phyloP scores from a whole-genome alignment of 305 asterid species.

The Fraxinus latifolia region DNA sequence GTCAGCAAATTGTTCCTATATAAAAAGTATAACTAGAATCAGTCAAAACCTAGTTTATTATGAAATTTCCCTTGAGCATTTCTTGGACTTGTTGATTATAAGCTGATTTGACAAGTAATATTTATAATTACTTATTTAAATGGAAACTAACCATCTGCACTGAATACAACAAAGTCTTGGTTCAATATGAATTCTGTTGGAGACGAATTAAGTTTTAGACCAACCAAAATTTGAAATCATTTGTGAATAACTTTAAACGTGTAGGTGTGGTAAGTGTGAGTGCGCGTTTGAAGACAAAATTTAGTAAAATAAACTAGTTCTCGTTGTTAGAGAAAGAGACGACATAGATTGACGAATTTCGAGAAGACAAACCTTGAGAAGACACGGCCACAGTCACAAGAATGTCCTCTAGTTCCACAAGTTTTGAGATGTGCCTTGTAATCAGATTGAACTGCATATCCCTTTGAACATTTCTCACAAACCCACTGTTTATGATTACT shows the following conservation, averaged over 20 bases:
- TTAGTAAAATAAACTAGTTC: neutral
- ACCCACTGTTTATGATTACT: slow-evolving; percentile 71
- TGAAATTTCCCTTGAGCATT: slow-evolving; percentile 27
- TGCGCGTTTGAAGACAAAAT: neutral
- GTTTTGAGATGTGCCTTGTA: slow-evolving; percentile 73
- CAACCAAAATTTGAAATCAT: neutral
- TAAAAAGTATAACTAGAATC: slow-evolving; percentile 1
- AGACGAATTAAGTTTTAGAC: neutral
- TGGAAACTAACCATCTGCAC: slow-evolving; percentile 26
- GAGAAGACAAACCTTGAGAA: slow-evolving; percentile 50
- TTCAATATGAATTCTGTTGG: neutral
- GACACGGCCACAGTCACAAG: slow-evolving; percentile 75
- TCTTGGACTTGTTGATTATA: slow-evolving; percentile 29
- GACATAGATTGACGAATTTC: neutral
- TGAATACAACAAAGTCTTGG: slow-evolving; percentile 36
- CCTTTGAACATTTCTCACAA: slow-evolving; percentile 62
- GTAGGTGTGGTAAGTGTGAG: neutral
- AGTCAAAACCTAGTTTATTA: slow-evolving; percentile 36
- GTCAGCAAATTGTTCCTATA: neutral
- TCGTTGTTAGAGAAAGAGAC: neutral
- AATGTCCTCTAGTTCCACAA: slow-evolving; percentile 77
- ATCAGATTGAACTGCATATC: slow-evolving; percentile 76
- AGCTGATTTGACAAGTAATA: slow-evolving; percentile 26
- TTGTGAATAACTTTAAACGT: neutral
- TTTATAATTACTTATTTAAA: neutral